phyloP scores from a whole-genome alignment of 179 eudicot genomes.

The Heliamphora pulchella region DNA sequence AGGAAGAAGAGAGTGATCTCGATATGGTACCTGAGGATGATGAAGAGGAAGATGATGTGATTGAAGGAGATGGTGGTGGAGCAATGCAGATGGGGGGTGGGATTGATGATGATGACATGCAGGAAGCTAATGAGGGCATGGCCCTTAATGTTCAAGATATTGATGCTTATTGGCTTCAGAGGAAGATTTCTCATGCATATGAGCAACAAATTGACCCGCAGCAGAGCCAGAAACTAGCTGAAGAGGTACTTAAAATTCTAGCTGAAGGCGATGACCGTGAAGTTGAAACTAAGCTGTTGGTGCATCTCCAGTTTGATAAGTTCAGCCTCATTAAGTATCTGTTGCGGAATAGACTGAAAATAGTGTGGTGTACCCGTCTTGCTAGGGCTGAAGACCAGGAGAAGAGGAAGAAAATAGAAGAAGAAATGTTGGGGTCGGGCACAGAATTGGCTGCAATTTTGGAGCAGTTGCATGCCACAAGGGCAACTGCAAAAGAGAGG shows the following conservation, averaged over 20 bases:
- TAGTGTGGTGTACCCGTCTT: constrained; percentile 93
- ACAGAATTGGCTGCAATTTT: constrained; percentile 64
- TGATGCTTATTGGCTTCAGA: constrained; percentile 98
- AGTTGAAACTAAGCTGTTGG: constrained; percentile 68
- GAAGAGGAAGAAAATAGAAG: constrained; percentile 70
- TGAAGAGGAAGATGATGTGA: constrained; percentile 73
- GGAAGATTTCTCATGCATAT: constrained; percentile 85
- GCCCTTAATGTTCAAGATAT: constrained; percentile 81
- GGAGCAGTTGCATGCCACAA: constrained; percentile 94
- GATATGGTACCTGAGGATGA: constrained; percentile 81
- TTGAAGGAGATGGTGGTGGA: constrained; percentile 48
- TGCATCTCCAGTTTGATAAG: constrained; percentile 77
- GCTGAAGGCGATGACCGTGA: constrained; percentile 86
- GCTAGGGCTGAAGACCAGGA: constrained; percentile 95
- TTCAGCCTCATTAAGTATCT: constrained; percentile 74
- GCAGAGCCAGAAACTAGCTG: constrained; percentile 82
- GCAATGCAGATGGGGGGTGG: constrained; percentile 96
- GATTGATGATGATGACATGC: constrained; percentile 72
- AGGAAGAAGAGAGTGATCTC: constrained; percentile 78
- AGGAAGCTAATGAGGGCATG: constrained; percentile 76
- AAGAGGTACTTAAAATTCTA: constrained; percentile 77
- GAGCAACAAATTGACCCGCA: constrained; percentile 90
- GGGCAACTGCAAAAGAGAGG: constrained; percentile 96
- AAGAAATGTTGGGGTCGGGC: constrained; percentile 68
- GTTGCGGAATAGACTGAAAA: constrained; percentile 65